Conservation (phyloP, 306 rosid genomes). For the Alnus rubra region DNA sequence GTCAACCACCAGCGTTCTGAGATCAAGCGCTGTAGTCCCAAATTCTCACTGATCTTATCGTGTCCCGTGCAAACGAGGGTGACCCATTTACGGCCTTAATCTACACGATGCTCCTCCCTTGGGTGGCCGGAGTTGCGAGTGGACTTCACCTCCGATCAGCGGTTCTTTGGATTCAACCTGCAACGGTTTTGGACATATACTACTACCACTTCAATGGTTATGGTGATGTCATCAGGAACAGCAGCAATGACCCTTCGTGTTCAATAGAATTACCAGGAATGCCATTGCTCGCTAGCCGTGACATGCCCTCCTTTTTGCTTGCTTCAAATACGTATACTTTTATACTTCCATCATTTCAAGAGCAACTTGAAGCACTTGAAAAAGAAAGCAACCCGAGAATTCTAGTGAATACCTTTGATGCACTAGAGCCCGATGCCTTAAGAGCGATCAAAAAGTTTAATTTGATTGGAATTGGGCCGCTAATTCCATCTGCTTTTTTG, state of each 20-base stretch:
- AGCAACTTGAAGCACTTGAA: slow-evolving; percentile 11
- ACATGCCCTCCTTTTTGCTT: slow-evolving; percentile 40
- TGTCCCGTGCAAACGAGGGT: slow-evolving; percentile 16
- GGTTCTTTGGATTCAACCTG: slow-evolving; percentile 47
- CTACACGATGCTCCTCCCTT: slow-evolving; percentile 31
- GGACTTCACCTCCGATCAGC: slow-evolving; percentile 24
- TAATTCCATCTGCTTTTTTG: slow-evolving; percentile 49
- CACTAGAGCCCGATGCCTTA: slow-evolving; percentile 38
- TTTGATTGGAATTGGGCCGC: slow-evolving; percentile 56
- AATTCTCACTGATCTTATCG: slow-evolving; percentile 17
- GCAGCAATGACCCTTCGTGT: not conserved
- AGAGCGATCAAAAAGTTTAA: slow-evolving; percentile 12
- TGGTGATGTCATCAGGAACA: not conserved
- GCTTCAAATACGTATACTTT: slow-evolving; percentile 3
- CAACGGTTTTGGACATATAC: slow-evolving; percentile 34
- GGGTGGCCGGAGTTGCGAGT: slow-evolving; percentile 36
- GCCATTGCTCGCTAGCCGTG: slow-evolving; percentile 23
- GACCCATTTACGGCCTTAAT: slow-evolving; percentile 28
- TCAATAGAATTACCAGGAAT: slow-evolving; percentile 19
- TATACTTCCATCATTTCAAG: not conserved
- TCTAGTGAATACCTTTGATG: slow-evolving; percentile 39
- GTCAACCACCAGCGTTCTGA: not conserved
- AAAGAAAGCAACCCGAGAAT: slow-evolving; percentile 19
- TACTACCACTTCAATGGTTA: slow-evolving; percentile 37
- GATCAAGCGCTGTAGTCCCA: slow-evolving; percentile 19